Conservation (phyloP, 768 basidiomycete species). For the Podaxis rugospora region DNA sequence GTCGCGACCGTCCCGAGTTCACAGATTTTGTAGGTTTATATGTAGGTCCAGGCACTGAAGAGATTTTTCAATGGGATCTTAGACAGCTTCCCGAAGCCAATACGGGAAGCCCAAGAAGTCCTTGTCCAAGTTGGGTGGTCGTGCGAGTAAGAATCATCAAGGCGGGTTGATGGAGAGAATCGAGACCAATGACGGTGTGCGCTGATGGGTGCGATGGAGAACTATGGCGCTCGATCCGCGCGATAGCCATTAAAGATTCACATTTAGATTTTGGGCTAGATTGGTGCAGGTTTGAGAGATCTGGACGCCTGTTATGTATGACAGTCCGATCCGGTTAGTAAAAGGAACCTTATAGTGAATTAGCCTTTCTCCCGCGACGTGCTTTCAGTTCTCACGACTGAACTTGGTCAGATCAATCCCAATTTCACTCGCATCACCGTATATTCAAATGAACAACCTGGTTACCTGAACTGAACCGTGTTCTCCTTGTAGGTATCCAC, state of each 20-base stretch:
- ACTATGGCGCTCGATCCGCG: conserved; percentile 12
- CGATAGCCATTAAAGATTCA: neutral
- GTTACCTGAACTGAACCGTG: neutral
- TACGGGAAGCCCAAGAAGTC: neutral
- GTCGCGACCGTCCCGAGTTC: neutral
- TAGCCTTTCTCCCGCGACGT: conserved; percentile 12
- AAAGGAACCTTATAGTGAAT: conserved; percentile 1
- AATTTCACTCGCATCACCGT: neutral
- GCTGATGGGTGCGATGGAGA: neutral
- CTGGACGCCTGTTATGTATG: neutral
- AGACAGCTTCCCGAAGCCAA: neutral
- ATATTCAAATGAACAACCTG: neutral
- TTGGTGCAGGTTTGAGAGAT: conserved; percentile 3
- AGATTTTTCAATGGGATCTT: neutral
- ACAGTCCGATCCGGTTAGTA: conserved; percentile 2
- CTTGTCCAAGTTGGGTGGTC: neutral
- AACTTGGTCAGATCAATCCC: conserved; percentile 1
- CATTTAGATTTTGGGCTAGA: neutral
- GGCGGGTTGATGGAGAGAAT: neutral
- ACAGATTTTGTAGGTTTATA: neutral
- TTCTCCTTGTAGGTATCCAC: neutral
- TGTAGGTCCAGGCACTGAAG: neutral
- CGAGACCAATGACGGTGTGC: neutral
- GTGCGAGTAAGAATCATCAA: neutral
- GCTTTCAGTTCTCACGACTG: conserved; percentile 2